Evolutionary conservation across 179 eudicot genomes (phyloP), one percentile per base, ranked within the genome.

Genomic region (Heliamphora pulchella): DNA sequence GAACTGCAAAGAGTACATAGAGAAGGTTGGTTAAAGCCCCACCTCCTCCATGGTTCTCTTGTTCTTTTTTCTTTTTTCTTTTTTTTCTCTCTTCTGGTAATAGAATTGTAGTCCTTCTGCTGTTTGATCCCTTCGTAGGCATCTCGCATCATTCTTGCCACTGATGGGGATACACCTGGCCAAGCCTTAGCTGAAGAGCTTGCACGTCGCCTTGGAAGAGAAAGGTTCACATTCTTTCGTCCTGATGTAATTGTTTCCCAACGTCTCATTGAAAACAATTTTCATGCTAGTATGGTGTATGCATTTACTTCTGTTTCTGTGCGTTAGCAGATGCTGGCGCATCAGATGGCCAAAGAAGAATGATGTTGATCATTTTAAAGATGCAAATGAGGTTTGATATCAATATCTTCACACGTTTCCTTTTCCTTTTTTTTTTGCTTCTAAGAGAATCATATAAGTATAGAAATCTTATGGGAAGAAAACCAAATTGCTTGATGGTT

Each of bases 171-270:
- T 88, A 63, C 82, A 75, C 98, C 99, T 78, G 98, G 99, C 75
- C 97, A 94, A 87, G 99, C 98, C 85, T 88, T 96, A 84, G 97
- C 99, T 71, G 98, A 94, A 86, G 99, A 96, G 82, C 91, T 96
- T 85, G 98, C 99, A 74, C 94, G 99, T n/a, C 98, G 99, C 80
- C 86, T 96, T 72, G 99, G 99, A 74, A 91, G 92, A 86, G 99
- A 94, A 81, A 96, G 97, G 99, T 96, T 68, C 66, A 18, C 50
- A 66, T 68, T 73, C 48, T 55, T 68, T 3, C 54, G 55, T 10
- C 44, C 22, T 74, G 57, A 31, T 48, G 59, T 48, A n/a, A 6
- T 48, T 10, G 10, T 58, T 54, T 20, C 55, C 75, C 43, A 7
- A 54, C 54, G 8, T 54, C 75, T 68, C 71, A 15, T 41, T 69